Evolutionary conservation across 495 filamentous ascomycete genomes (phyloP), one percentile per base, ranked within the genome.

Genomic region (Apiosordaria backusii): DNA sequence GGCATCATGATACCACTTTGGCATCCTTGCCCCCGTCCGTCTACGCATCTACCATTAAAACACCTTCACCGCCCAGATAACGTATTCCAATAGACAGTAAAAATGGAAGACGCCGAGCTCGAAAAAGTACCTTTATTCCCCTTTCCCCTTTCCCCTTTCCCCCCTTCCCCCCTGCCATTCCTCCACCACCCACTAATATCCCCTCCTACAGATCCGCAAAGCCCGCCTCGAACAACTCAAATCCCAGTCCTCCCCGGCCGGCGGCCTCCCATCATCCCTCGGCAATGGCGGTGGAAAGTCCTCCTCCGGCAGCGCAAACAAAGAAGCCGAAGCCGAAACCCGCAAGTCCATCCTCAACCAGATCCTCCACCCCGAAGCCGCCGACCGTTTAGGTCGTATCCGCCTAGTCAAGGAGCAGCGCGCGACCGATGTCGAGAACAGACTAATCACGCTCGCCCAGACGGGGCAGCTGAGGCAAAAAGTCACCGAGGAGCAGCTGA

Each of bases 321-420:
- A 88, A 60, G 85, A 88, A 60, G 85, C 88, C 25, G 75, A 76
- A 86, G 82, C 84, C 71, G 88, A 91, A 72, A 86, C 85, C 26
- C 91, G 94, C 65, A 79, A 88, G 74, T 82, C 88, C 27, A 90
- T 97, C 69, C 87, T 99, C 62, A 85, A 83, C 69, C 95, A 98
- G 74, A 97, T 99, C 83, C 91, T 98, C 63, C 87, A 91, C 66
- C 94, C 96, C 73, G 92, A 92, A 73, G 96, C 95, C 22, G 90
- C 92, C 62, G 95, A 99, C 79, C 90, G 95, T 18, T 84, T 99
- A 10, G 92, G 92, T 57, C 90, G 96, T 65, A 98, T 99, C 79
- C 90, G 93, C 16, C 87, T 99, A 64, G 95, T 98, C 64, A 98
- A 97, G 78, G 93, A 93, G 75, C 88, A 88, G 62, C 91, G 96